phyloP scores from a whole-genome alignment of 2,329 filamentous ascomycete species.

The Penicillium sp. region DNA sequence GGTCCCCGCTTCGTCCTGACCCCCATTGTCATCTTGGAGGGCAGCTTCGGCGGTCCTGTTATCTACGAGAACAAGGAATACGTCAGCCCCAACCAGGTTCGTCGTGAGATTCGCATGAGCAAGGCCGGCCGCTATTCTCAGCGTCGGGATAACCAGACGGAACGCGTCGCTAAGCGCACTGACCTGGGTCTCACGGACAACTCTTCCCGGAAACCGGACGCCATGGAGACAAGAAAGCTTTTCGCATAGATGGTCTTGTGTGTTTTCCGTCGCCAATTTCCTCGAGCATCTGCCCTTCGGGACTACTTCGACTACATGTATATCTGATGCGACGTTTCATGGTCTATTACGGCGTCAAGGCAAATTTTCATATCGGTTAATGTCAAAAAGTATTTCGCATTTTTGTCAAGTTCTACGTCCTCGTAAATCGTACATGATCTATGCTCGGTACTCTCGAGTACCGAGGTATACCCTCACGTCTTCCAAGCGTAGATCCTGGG shows the following conservation, averaged over 20 bases:
- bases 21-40: slow-evolving; percentile 92
- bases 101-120: slow-evolving; percentile 71
- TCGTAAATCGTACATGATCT: not conserved
- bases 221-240: slow-evolving; percentile 71
- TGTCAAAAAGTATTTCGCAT: slow-evolving; percentile 21
- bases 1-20: slow-evolving; percentile 90
- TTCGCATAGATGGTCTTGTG: slow-evolving; percentile 54
- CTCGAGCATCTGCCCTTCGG: slow-evolving; percentile 29
- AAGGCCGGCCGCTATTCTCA: slow-evolving; percentile 77
- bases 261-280: slow-evolving; percentile 20
- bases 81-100: slow-evolving; percentile 90
- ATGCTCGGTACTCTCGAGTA: no score
- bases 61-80: slow-evolving; percentile 99
- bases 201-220: slow-evolving; percentile 61
- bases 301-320: slow-evolving; percentile 30
- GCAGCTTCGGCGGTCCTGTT: slow-evolving; percentile 90
- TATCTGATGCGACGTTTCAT: slow-evolving; percentile 35
- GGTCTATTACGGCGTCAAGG: slow-evolving; percentile 36
- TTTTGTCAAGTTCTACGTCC: not conserved
- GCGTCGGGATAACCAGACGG: slow-evolving; percentile 70
- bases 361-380: slow-evolving; percentile 23
- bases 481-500: not conserved
- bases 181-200: slow-evolving; percentile 70
- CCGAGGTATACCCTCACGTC: not conserved
- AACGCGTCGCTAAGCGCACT: slow-evolving; percentile 70